Percentiles rank a stretch among this genome's conserved stretches.
phyloP scores from a whole-genome alignment of 2,329 filamentous ascomycete genomes.

The Fusarium temperatum region DNA sequence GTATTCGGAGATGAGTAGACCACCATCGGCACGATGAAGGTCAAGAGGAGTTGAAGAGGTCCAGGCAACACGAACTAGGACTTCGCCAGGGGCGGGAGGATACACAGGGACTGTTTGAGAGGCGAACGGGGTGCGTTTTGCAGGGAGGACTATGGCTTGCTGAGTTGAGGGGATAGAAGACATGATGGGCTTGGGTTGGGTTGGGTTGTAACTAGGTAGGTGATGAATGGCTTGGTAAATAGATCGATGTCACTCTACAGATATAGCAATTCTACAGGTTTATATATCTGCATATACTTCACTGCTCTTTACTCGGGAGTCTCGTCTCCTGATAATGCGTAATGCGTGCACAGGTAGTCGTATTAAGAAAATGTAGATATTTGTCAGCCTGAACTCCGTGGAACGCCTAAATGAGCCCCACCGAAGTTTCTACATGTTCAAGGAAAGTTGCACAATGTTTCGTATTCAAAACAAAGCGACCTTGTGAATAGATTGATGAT shows the following conservation, averaged over 20 bases:
- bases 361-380: background rate
- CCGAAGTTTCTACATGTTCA: background rate
- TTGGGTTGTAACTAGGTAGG: background rate
- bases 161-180: constrained; percentile 66
- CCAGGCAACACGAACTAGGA: constrained; percentile 64
- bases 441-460: background rate
- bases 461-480: background rate
- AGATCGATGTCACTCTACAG: background rate
- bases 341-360: background rate
- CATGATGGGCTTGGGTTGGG: background rate
- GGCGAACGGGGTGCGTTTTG: constrained; percentile 58
- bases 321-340: background rate
- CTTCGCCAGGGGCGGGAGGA: constrained; percentile 55
- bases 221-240: background rate
- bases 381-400: constrained; percentile 24
- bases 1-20: constrained; percentile 58
- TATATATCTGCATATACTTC: background rate
- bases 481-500: background rate
- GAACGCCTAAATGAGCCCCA: constrained; percentile 10
- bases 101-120: constrained; percentile 60
- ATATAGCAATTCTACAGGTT: background rate
- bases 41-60: constrained; percentile 69
- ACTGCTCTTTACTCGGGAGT: background rate
- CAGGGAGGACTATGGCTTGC: constrained; percentile 68
- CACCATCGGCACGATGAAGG: constrained; percentile 69